Evolutionary conservation across 2,329 filamentous ascomycete genomes (phyloP).

Genomic region (Onygena corvina): DNA sequence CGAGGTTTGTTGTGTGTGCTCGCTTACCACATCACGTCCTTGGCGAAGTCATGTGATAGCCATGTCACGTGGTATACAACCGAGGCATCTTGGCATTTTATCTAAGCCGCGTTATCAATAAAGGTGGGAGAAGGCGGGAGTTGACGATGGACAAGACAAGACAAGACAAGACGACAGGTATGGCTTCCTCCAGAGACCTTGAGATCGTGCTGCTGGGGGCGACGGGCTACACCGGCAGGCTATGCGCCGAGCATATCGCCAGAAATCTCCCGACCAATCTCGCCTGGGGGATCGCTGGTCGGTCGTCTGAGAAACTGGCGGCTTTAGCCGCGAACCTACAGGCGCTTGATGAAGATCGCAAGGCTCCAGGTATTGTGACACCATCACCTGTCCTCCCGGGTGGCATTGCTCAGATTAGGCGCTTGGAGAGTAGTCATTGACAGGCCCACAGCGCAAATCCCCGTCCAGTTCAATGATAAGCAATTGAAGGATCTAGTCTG

Average conservation of each 20-base stretch:
- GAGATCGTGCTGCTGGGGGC: slow-evolving; percentile 57
- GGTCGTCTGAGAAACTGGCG: slow-evolving; percentile 64
- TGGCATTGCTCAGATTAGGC: not conserved
- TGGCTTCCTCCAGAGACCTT: slow-evolving; percentile 38
- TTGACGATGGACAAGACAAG: not conserved
- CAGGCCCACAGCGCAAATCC: slow-evolving; percentile 22
- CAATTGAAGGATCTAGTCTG: slow-evolving; percentile 42
- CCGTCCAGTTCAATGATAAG: slow-evolving; percentile 37
- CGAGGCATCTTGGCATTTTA: not conserved
- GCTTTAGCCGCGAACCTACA: slow-evolving; percentile 55
- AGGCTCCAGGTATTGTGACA: slow-evolving; percentile 49
- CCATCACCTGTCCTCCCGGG: not conserved
- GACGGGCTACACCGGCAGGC: slow-evolving; percentile 71
- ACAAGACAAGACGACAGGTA: not conserved
- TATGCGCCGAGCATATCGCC: slow-evolving; percentile 63
- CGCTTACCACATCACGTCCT: slow-evolving; percentile 15
- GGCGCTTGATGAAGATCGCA: slow-evolving; percentile 54
- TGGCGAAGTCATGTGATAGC: slow-evolving; percentile 7
- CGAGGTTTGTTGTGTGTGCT: slow-evolving; percentile 14
- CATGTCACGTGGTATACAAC: not conserved
- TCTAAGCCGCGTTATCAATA: not conserved
- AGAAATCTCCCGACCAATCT: slow-evolving; percentile 59
- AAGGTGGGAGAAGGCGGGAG: not conserved
- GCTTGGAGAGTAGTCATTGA: not conserved
- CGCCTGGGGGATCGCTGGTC: slow-evolving; percentile 79